phyloP scores from a whole-genome alignment of 1,139 yeast species.

The Nakaseomyces nivariensis region DNA sequence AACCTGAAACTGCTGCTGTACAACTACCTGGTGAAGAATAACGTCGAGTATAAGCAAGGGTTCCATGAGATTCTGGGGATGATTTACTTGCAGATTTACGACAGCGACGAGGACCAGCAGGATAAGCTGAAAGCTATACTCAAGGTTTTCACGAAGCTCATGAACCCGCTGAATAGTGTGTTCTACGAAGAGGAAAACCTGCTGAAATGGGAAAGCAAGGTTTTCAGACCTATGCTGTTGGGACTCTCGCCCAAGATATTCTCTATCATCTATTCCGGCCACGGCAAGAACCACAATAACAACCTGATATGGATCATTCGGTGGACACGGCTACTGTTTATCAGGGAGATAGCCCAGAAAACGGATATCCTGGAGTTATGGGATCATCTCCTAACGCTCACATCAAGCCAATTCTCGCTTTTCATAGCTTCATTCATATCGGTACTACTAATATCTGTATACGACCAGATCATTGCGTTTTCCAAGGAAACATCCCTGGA shows the following conservation, averaged over 20 bases:
- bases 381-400: conserved; percentile 42
- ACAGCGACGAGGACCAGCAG: conserved; percentile 7
- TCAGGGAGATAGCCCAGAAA: conserved; percentile 49
- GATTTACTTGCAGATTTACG: conserved; percentile 40
- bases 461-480: conserved; percentile 32
- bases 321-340: conserved; percentile 47
- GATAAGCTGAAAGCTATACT: conserved; percentile 21
- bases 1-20: conserved; percentile 42
- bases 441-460: conserved; percentile 42
- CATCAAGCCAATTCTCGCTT: conserved; percentile 17
- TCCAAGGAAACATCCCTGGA: background rate
- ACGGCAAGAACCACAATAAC: conserved; percentile 24
- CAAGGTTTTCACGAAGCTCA: conserved; percentile 26
- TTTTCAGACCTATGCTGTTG: conserved; percentile 41
- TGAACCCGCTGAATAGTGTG: conserved; percentile 23
- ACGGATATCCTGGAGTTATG: conserved; percentile 38
- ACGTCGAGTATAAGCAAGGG: conserved; percentile 55
- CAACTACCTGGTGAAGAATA: conserved; percentile 30
- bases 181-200: conserved; percentile 29
- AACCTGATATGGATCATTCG: conserved; percentile 61
- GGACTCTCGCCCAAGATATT: conserved; percentile 32
- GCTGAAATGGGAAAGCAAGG: conserved; percentile 28
- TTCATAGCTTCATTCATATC: conserved; percentile 45
- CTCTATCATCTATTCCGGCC: conserved; percentile 16
- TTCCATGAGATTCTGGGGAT: conserved; percentile 59